Base-by-base conservation (phyloP, 2,329 filamentous ascomycete genomes). In the Pseudocercospora pini-densiflorae region DNA sequence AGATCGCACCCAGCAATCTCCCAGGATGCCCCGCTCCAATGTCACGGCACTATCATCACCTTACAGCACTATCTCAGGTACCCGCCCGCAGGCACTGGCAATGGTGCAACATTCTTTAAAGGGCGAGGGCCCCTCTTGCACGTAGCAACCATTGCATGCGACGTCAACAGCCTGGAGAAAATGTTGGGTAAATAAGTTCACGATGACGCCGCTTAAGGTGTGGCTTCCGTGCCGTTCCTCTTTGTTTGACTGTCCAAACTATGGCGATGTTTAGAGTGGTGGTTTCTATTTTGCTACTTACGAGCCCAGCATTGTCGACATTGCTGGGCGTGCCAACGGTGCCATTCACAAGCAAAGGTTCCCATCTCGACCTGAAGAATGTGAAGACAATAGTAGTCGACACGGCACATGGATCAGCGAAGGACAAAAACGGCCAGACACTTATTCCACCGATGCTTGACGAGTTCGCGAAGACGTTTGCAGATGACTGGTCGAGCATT, bases 381-480 rank as follows among this genome's bases (percentile, higher is more conserved):
- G 29, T 68, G 5, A 21, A 60, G 12, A 66, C 43, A 3, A 80
- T 87, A 57, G 70, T 85, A 12, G 81, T 88, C 9, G 81, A 87
- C 66, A 63, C 71, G 2, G 71, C 72, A 3, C 84, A 79, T 72
- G 77, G 80, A 1, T 69, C 81, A 5, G 65, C 74, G 0, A 78
- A 80, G 5, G 81, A 88, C 69, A 74, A 77, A 0, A 62, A 75
- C 8, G 85, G 85, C 23, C 77, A 82, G 67, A 87, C 84, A 0
- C 73, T 85, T 16, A 86, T 87, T 21, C 85, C 85, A 1, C 85
- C 84, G 1, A 84, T 80, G 0, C 74, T 87, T 2, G 71, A 70
- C 8, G 77, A 82, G 2, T 87, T 87, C 63, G 83, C 83, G 0
- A 67, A 71, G 1, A 83, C 80, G 0, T 87, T 87, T 59, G 78